Evolutionary conservation across 768 basidiomycete genomes (phyloP).

Genomic region (Rhodotorula sphaerocarpa): DNA sequence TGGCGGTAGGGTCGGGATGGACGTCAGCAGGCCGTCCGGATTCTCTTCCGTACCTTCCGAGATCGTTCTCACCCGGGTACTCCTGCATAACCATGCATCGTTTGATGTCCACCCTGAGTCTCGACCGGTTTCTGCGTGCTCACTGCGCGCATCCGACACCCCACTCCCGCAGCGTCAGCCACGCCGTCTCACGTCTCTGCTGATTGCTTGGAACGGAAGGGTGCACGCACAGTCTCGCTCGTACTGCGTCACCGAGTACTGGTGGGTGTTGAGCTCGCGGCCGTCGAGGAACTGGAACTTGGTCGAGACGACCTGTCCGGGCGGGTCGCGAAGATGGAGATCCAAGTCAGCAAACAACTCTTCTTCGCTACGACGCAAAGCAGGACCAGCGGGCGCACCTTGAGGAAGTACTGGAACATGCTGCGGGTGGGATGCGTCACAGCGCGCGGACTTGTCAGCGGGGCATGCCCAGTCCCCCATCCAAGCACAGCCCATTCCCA

Average conservation of each 20-base stretch:
- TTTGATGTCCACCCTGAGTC: conserved; percentile 45
- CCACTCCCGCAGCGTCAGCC: too few species aligned
- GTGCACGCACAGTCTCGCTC: conserved; percentile 65
- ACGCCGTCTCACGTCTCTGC: too few species aligned
- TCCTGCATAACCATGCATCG: conserved; percentile 66
- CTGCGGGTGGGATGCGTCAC: not conserved
- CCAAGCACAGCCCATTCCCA: too few species aligned
- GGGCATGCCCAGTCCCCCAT: not conserved
- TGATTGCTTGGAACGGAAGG: not conserved
- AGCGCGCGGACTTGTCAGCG: not conserved
- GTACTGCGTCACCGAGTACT: conserved; percentile 92
- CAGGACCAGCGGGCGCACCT: conserved; percentile 42
- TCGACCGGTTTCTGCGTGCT: conserved; percentile 42
- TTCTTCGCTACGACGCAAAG: not conserved
- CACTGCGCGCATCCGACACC: conserved; percentile 43
- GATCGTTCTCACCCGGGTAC: conserved; percentile 52
- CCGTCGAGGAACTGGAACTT: conserved; percentile 78
- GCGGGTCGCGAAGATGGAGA: not conserved
- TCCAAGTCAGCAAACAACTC: not conserved
- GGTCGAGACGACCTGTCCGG: conserved; percentile 68
- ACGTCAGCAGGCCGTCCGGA: too few species aligned
- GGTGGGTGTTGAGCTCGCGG: conserved; percentile 74
- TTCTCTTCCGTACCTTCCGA: too few species aligned
- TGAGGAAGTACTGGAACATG: conserved; percentile 74
- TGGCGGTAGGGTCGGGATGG: too few species aligned